Evolutionary conservation across 352 stramenopile species (phyloP).

Genomic region (Chrysophaeum taylorii): DNA sequence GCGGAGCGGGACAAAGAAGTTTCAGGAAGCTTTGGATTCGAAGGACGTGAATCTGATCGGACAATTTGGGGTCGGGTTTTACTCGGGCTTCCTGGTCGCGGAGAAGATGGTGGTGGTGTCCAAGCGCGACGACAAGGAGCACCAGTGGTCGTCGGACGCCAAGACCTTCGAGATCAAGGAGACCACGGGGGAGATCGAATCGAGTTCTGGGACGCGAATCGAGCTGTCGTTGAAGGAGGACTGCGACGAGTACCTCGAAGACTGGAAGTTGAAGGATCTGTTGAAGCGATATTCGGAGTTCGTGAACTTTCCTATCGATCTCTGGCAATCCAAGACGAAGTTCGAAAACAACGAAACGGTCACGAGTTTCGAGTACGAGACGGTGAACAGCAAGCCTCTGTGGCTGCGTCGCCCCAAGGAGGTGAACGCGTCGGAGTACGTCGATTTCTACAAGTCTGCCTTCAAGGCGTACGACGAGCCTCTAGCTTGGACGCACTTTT

Average conservation of each 20-base stretch:
- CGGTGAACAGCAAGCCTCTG: constrained; percentile 60
- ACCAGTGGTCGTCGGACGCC: constrained; percentile 33
- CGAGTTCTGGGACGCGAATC: constrained; percentile 45
- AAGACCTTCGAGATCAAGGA: constrained; percentile 31
- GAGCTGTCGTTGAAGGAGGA: constrained; percentile 60
- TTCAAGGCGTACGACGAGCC: constrained; percentile 57
- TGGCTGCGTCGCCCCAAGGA: constrained; percentile 55
- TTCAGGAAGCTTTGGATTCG: constrained; percentile 76
- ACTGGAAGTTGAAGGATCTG: constrained; percentile 51
- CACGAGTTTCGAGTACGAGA: constrained; percentile 41
- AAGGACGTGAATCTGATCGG: constrained; percentile 86
- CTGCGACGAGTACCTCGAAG: constrained; percentile 51
- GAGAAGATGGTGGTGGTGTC: constrained; percentile 84
- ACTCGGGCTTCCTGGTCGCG: constrained; percentile 93
- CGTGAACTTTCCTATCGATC: constrained; percentile 57
- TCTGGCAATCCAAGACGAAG: constrained; percentile 57
- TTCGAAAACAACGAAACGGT: constrained; percentile 55
- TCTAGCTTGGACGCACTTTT: constrained; percentile 54
- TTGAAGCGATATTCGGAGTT: constrained; percentile 58
- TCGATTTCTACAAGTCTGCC: constrained; percentile 60
- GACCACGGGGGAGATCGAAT: constrained; percentile 28
- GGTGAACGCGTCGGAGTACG: constrained; percentile 53
- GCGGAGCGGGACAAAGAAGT: constrained; percentile 88
- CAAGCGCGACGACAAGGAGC: constrained; percentile 63
- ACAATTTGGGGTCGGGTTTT: constrained; percentile 98